A percentile compares a stretch with the other conserved stretches of the same genome.
phyloP scores from a whole-genome alignment of 495 filamentous ascomycete species.

The Daldinia childiae region DNA sequence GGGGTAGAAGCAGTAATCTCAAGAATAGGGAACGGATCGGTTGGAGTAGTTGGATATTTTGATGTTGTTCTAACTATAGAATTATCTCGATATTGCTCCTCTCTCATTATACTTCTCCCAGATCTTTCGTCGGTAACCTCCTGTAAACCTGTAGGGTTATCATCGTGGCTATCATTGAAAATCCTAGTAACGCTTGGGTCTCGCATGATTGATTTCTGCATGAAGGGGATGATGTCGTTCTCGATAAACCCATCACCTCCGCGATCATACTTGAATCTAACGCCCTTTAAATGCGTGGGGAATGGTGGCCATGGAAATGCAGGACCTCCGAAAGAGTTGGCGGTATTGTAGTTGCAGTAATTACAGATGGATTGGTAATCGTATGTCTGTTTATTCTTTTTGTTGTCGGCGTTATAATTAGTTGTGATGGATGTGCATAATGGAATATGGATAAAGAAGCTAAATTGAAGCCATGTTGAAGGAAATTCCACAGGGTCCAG shows the following conservation, averaged over 20 bases:
- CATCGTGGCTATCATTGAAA: slow-evolving; percentile 8
- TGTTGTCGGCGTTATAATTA: too few species aligned
- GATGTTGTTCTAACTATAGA: slow-evolving; percentile 7
- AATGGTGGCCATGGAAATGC: background rate
- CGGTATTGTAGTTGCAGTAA: background rate
- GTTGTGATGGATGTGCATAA: too few species aligned
- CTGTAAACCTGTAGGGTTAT: background rate
- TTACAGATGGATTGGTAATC: background rate
- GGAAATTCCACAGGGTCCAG: slow-evolving; percentile 21
- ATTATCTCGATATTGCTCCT: slow-evolving; percentile 19
- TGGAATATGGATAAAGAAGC: slow-evolving; percentile 16
- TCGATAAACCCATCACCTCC: slow-evolving; percentile 24
- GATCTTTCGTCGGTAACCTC: slow-evolving; percentile 18
- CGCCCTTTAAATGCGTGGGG: background rate
- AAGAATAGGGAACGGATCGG: slow-evolving; percentile 44
- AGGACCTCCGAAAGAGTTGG: background rate
- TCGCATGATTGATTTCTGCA: slow-evolving; percentile 27
- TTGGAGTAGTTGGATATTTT: slow-evolving; percentile 20
- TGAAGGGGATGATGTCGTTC: slow-evolving; percentile 27
- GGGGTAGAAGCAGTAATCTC: slow-evolving; percentile 37
- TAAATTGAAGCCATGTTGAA: slow-evolving; percentile 11
- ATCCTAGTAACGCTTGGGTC: slow-evolving; percentile 7
- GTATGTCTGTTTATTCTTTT: too few species aligned
- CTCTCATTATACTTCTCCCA: slow-evolving; percentile 32
- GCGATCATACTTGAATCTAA: background rate